These are phyloP conservation scores for Pseudocercospora cruenta DNA, from an alignment of 2,329 filamentous ascomycete genomes.

Conservation along the genomic window DNA sequence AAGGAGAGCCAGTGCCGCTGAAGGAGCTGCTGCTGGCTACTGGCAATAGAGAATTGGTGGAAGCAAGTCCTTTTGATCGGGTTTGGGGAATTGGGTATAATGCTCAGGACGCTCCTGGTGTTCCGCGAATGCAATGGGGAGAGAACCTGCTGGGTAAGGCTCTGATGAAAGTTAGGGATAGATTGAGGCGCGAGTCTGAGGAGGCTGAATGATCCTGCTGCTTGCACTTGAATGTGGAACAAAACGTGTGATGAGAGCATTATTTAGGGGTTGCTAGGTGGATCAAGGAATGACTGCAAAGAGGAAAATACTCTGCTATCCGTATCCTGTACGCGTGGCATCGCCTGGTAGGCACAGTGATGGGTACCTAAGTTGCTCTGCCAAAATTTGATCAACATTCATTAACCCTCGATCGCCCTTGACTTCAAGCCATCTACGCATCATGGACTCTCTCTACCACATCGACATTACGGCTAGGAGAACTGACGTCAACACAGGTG, in stretches of 20 bases:
- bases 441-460: not conserved
- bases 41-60: constrained; percentile 17
- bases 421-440: not conserved
- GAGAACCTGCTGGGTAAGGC: constrained; percentile 21
- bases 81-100: constrained; percentile 28
- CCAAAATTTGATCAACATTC: not conserved
- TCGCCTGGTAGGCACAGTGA: too few species aligned
- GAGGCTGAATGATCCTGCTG: too few species aligned
- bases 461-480: not conserved
- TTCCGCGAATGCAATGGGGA: constrained; percentile 11
- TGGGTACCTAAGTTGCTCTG: too few species aligned
- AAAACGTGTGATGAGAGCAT: too few species aligned
- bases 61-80: constrained; percentile 23
- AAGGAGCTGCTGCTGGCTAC: constrained; percentile 19
- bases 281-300: too few species aligned
- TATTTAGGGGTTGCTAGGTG: too few species aligned
- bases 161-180: too few species aligned
- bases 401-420: not conserved
- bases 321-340: too few species aligned
- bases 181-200: too few species aligned
- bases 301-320: too few species aligned
- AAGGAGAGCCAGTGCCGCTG: constrained; percentile 4
- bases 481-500: not conserved
- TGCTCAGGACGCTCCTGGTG: constrained; percentile 9
- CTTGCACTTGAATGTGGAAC: too few species aligned